Evolutionary conservation across 2,329 filamentous ascomycete genomes (phyloP).

Genomic region (Thermothelomyces thermophilus): DNA sequence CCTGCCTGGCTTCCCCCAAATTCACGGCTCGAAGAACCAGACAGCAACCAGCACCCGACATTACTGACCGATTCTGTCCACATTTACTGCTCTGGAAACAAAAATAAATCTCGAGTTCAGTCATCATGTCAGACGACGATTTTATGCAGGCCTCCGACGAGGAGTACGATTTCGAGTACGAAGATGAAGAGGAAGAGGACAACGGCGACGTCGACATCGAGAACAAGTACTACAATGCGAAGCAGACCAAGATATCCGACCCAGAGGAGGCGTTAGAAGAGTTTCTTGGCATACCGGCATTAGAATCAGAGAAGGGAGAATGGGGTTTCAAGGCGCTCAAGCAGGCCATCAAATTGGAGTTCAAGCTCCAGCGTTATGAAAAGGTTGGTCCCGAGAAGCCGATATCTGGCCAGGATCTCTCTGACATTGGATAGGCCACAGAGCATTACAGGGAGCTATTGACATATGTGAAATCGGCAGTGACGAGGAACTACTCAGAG

Average conservation of each 20-base stretch:
- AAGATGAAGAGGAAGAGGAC: slow-evolving; percentile 81
- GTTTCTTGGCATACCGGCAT: slow-evolving; percentile 77
- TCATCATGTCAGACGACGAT: slow-evolving; percentile 75
- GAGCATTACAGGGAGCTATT: slow-evolving; percentile 92
- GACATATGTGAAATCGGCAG: slow-evolving; percentile 93
- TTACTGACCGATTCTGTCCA: not conserved
- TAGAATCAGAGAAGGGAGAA: slow-evolving; percentile 90
- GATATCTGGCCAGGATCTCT: not conserved
- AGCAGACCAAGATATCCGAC: slow-evolving; percentile 84
- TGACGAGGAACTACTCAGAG: slow-evolving; percentile 96
- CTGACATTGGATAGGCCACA: slow-evolving; percentile 55
- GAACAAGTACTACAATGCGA: slow-evolving; percentile 99
- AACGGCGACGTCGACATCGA: slow-evolving; percentile 89
- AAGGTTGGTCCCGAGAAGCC: slow-evolving; percentile 47
- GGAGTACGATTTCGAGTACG: slow-evolving; percentile 97
- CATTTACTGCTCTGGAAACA: not conserved
- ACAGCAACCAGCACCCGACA: not conserved
- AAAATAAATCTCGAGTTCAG: not conserved
- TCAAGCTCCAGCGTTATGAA: slow-evolving; percentile 81
- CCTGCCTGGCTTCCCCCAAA: slow-evolving; percentile 2
- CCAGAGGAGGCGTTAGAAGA: slow-evolving; percentile 85
- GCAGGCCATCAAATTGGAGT: slow-evolving; percentile 96
- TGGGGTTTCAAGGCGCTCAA: slow-evolving; percentile 99
- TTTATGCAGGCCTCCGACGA: slow-evolving; percentile 91
- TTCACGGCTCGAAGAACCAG: not conserved